Evolutionary conservation across 129 eudicot species (phyloP).

Genomic region (Pseudognaphalium luteoalbum): DNA sequence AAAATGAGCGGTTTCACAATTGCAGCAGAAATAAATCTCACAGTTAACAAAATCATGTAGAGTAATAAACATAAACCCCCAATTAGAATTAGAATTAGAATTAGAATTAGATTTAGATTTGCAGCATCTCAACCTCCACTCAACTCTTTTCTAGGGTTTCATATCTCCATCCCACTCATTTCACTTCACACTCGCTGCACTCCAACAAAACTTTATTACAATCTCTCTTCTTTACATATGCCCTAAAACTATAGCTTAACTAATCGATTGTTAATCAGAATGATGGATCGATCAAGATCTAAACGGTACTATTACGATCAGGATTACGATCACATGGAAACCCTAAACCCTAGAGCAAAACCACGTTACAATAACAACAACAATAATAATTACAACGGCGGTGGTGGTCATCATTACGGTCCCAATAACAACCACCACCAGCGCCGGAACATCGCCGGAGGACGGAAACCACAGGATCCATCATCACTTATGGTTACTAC

Average conservation of each 20-base stretch:
- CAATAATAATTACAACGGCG: slow-evolving; percentile 25
- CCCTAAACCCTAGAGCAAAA: slow-evolving; percentile 51
- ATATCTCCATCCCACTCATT: not conserved
- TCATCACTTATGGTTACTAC: slow-evolving; percentile 75
- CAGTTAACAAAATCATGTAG: not conserved
- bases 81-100: too few species aligned
- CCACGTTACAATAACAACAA: slow-evolving; percentile 54
- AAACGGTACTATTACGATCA: slow-evolving; percentile 61
- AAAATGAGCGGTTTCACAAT: too few species aligned
- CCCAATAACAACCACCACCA: slow-evolving; percentile 41
- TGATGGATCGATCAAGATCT: slow-evolving; percentile 26
- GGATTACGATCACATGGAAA: slow-evolving; percentile 43
- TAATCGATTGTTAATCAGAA: not conserved
- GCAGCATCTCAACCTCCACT: slow-evolving; percentile 27
- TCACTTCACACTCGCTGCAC: slow-evolving; percentile 21
- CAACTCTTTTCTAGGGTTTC: slow-evolving; percentile 8
- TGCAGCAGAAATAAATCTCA: not conserved
- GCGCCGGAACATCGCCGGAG: slow-evolving; percentile 38
- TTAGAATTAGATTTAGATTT: too few species aligned
- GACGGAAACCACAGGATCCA: slow-evolving; percentile 48
- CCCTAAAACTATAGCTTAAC: slow-evolving; percentile 9
- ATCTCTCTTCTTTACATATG: not conserved
- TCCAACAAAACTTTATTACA: slow-evolving; percentile 1
- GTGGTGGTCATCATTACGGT: slow-evolving; percentile 35
- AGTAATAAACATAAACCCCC: too few species aligned